Evolutionary conservation across 2,329 filamentous ascomycete species (phyloP), one percentile per base, ranked within the genome.

Genomic region (Purpureocillium takamizusanense): DNA sequence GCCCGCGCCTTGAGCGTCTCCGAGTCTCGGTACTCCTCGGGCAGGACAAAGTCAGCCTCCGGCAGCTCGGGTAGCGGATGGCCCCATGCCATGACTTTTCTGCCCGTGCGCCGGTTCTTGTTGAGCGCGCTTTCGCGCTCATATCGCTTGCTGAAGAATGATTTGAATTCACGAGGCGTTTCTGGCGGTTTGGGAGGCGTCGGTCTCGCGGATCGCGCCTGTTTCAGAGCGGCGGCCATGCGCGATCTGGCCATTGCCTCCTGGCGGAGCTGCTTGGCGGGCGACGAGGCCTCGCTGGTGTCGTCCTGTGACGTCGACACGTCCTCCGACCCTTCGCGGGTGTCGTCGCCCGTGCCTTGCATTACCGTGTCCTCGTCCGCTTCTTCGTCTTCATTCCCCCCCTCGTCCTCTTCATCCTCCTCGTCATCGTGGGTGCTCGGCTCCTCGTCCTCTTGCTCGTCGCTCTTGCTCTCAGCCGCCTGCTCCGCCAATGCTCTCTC

Each of bases 71-170:
- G 89, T 15, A 97, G 61, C 0, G 83, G 74, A 18, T 82, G 76
- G 1, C 90, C 90, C 73, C 92, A 97, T 4, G 89, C 90, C 35
- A 83, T 69, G 13, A 81, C 70, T 37, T 74, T 84, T 36, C 86
- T 73, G 32, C 78, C 77, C 36, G 79, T 76, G 37, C 85, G 78
- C 27, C 87, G 74, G 35, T 77, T 70, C 48, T 78, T 79, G 44
- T 78, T 82, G n/a, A 95, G 61, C 9, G 89, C 87, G 7, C 80
- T 77, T 16, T 88, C 85, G 18, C 90, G 81, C 43, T 90, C 73
- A 53, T 94, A 81, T 17, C 74, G 78, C 61, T 92, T 88, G 14
- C 72, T 60, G 56, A 88, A 97, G 64, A 95, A 95, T 0, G 86
- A 94, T n/a, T 69, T 83, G 54, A 95, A 88, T 29, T 85, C 82